Evolutionary conservation across 345 rosid species (phyloP), one percentile per base, ranked within the genome.

Genomic region (Conringia planisiliqua): DNA sequence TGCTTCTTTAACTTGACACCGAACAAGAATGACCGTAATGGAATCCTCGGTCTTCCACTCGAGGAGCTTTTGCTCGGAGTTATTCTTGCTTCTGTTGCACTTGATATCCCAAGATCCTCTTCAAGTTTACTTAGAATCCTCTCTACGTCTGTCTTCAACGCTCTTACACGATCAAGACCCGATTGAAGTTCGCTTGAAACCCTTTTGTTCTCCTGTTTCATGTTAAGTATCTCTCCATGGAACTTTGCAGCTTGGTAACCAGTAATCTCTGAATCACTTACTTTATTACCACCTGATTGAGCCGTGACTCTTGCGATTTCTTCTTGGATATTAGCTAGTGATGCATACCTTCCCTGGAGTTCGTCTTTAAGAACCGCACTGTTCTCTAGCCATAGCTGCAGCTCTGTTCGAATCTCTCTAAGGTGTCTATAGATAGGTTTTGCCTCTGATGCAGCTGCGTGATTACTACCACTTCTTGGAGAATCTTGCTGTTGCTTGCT

Each of bases 151-250:
- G 59, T 67, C 74, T 82, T 82, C 39, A 86, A 77, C 5, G 64
- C 62, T 46, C 39, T 81, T 59, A 89, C 92, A 7, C 82, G 79
- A 9, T 81, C 84, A 44, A 82, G 80, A 22, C 99, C 96, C 0
- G 82, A 71, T n/a, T 83, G 81, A 69, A 92, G 59, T 61, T 95
- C 91, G 2, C 74, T 68, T 0, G 86, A 80, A 18, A 95, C 85
- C 86, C 87, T 95, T 59, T 66, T 80, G 86, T 77, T 89, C 74
- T 92, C 99, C 66, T 89, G 97, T 72, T 90, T 88, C 98, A 95
- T 92, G 90, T 89, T 90, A 26, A 86, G 78, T 76, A 90, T 68
- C 81, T 95, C 97, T 7, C 97, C 97, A 54, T 86, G 96, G 66
- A 89, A 88, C 85, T 87, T 87, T 6, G 96, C 96, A 1, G 90